Conservation (phyloP, 257 asterid genomes). For the Thymus quinquecostatus region DNA sequence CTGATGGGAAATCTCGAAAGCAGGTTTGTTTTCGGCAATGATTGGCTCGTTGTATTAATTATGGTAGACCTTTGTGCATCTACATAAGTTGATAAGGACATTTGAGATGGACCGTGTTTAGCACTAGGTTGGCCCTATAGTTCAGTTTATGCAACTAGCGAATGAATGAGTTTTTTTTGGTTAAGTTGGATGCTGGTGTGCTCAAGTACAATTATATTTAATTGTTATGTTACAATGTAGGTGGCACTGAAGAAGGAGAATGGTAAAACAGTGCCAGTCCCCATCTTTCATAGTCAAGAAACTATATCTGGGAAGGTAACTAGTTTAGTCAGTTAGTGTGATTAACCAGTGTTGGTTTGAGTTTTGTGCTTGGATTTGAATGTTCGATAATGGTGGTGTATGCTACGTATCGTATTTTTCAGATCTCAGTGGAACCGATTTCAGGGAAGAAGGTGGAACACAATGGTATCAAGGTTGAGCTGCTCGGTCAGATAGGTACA, state of each 20-base stretch:
- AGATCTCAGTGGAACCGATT: conserved; percentile 88
- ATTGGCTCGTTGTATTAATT: not conserved
- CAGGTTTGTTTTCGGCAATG: conserved; percentile 47
- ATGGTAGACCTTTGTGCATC: not conserved
- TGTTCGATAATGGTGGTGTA: conserved; percentile 19
- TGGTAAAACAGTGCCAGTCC: conserved; percentile 58
- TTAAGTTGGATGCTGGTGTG: conserved; percentile 10
- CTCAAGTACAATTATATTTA: not conserved
- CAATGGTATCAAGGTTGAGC: conserved; percentile 97
- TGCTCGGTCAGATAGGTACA: conserved; percentile 98
- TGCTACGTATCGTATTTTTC: conserved; percentile 29
- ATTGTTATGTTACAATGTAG: conserved; percentile 27
- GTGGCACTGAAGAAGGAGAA: conserved; percentile 64
- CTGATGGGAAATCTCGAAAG: conserved; percentile 80
- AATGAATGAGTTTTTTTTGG: not conserved
- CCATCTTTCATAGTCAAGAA: conserved; percentile 66
- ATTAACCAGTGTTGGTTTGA: not conserved
- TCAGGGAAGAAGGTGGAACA: conserved; percentile 98
- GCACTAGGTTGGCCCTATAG: not conserved
- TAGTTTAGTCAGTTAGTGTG: not conserved
- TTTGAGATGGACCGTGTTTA: not conserved
- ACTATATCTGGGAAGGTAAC: conserved; percentile 61
- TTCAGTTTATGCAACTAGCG: not conserved
- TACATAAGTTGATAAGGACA: not conserved
- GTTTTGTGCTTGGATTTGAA: conserved; percentile 1